Percentiles rank a stretch among this genome's conserved stretches.
phyloP scores from a whole-genome alignment of 192 early-diverging fungal species.

The Umbelopsis ramanniana region DNA sequence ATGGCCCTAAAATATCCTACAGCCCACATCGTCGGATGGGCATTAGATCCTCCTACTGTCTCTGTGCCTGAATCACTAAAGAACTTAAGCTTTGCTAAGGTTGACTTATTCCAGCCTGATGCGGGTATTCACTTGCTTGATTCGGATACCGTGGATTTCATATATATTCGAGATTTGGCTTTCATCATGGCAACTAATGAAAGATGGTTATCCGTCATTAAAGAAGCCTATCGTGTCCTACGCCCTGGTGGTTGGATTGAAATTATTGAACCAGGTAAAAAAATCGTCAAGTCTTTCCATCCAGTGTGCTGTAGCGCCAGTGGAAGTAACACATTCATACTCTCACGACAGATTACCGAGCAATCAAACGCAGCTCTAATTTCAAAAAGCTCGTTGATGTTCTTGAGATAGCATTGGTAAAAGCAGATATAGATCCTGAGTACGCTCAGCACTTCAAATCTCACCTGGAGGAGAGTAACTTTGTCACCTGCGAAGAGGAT shows the following conservation, averaged over 20 bases:
- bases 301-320: not conserved
- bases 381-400: not conserved
- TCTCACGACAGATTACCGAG: not conserved
- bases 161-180: slow-evolving; percentile 29
- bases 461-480: slow-evolving; percentile 5
- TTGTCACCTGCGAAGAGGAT: not conserved
- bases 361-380: slow-evolving; percentile 6
- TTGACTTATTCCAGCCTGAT: not conserved
- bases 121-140: slow-evolving; percentile 23
- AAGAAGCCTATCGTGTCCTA: slow-evolving; percentile 32
- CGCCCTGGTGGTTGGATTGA: slow-evolving; percentile 37
- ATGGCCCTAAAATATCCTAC: slow-evolving; percentile 34
- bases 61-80: not conserved
- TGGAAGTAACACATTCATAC: not conserved
- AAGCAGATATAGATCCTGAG: slow-evolving; percentile 8
- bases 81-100: slow-evolving; percentile 21
- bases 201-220: slow-evolving; percentile 28
- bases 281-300: not conserved
- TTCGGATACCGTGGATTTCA: slow-evolving; percentile 20
- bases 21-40: slow-evolving; percentile 26
- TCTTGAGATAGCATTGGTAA: not conserved
- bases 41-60: not conserved
- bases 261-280: slow-evolving; percentile 28
- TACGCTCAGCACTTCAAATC: not conserved
- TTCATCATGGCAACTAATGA: slow-evolving; percentile 9